phyloP scores from a whole-genome alignment of 768 basidiomycete species.

The Auricularia sp. region DNA sequence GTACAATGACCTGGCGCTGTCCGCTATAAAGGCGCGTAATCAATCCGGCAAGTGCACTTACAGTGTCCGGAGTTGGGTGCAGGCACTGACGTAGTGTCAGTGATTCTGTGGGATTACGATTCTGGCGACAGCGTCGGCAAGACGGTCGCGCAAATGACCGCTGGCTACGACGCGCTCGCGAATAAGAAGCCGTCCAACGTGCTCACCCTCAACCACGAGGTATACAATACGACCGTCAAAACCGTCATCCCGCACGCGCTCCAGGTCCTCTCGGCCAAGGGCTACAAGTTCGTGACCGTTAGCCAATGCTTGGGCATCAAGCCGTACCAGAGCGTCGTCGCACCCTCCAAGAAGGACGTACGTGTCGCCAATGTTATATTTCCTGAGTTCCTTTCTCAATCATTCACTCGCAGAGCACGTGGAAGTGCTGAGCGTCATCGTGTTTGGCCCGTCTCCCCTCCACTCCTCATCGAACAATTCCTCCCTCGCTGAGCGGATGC shows the following conservation, averaged over 20 bases:
- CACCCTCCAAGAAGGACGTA: background rate
- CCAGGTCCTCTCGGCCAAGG: conserved; percentile 10
- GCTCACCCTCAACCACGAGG: conserved; percentile 20
- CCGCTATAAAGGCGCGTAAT: conserved; percentile 20
- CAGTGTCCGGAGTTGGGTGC: background rate
- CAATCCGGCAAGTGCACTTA: conserved; percentile 3
- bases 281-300: conserved; percentile 19
- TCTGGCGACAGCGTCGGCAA: conserved; percentile 11
- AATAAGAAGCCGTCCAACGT: conserved; percentile 11
- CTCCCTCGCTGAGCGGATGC: too few relatives aligned
- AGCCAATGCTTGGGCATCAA: conserved; percentile 16
- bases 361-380: background rate
- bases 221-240: conserved; percentile 14
- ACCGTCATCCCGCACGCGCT: conserved; percentile 17
- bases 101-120: conserved; percentile 17
- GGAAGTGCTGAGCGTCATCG: background rate
- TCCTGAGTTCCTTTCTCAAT: background rate
- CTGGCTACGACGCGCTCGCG: conserved; percentile 9
- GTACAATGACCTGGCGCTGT: conserved; percentile 30
- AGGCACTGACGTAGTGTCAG: background rate
- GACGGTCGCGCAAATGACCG: conserved; percentile 7
- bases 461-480: too few relatives aligned
- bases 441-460: too few relatives aligned
- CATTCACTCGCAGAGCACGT: background rate
- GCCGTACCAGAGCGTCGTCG: background rate